Evolutionary conservation across 257 asterid genomes (phyloP).

Genomic region (Forsythia suspensa): DNA sequence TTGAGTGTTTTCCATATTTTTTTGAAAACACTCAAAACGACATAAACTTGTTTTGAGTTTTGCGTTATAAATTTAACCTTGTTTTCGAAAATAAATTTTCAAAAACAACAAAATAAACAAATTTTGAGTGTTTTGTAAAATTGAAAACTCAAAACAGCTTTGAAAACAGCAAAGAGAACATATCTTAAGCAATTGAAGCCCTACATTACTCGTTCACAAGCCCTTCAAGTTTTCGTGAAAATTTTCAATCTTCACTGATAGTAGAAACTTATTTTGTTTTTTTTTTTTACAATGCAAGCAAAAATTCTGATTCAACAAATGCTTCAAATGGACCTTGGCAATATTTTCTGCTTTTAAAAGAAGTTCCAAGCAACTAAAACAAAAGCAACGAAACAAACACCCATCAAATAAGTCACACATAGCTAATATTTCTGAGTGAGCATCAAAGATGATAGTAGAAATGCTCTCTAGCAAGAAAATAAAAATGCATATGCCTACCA

Average conservation of each 20-base stretch:
- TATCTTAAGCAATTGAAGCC: neutral
- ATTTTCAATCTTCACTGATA: neutral
- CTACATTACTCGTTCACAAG: neutral
- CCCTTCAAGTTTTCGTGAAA: neutral
- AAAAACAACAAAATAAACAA: too few species aligned
- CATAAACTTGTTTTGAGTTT: too few species aligned
- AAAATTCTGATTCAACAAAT: neutral
- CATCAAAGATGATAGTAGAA: neutral
- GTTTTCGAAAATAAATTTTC: too few species aligned
- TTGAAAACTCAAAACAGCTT: too few species aligned
- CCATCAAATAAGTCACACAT: slow-evolving; percentile 9
- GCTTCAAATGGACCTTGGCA: neutral
- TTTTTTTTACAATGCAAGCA: neutral
- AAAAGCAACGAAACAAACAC: slow-evolving; percentile 5
- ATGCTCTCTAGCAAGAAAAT: too few species aligned
- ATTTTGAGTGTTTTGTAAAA: too few species aligned
- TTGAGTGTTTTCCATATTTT: too few species aligned
- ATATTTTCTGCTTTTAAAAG: neutral
- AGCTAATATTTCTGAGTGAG: slow-evolving; percentile 2
- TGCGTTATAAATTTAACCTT: too few species aligned
- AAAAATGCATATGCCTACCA: too few species aligned
- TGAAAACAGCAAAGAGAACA: too few species aligned
- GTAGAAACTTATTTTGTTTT: neutral
- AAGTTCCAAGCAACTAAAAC: neutral
- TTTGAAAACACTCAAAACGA: too few species aligned